phyloP scores from a whole-genome alignment of 192 early-diverging fungal genomes.

The Coemansia furcata region DNA sequence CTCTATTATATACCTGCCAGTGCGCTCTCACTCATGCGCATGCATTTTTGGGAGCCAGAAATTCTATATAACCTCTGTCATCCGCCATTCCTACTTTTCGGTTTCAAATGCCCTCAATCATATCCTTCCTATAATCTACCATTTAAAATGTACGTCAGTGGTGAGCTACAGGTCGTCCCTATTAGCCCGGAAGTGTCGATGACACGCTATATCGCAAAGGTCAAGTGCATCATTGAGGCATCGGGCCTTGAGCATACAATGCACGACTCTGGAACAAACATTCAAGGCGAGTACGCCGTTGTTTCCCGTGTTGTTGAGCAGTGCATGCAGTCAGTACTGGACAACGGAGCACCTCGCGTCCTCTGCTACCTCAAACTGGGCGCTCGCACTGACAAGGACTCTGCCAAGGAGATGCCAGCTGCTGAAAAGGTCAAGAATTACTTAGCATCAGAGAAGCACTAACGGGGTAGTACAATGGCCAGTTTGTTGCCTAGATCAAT shows the following conservation, averaged over 20 bases:
- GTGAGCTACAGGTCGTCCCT: constrained; percentile 49
- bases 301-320: constrained; percentile 26
- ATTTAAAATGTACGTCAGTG: constrained; percentile 37
- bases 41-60: background rate
- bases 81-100: background rate
- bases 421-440: constrained; percentile 33
- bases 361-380: constrained; percentile 48
- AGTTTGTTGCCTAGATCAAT: background rate
- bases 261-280: constrained; percentile 51
- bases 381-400: constrained; percentile 47
- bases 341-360: constrained; percentile 42
- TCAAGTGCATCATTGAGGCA: constrained; percentile 33
- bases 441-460: constrained; percentile 1
- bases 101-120: background rate
- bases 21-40: background rate
- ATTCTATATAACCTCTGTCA: background rate
- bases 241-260: constrained; percentile 49
- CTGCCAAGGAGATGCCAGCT: constrained; percentile 21
- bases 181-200: constrained; percentile 35
- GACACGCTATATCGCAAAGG: constrained; percentile 42
- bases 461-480: background rate
- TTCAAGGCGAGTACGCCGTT: constrained; percentile 47
- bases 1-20: background rate
- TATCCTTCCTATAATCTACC: background rate
- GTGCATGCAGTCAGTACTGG: constrained; percentile 48